phyloP scores from a whole-genome alignment of 2,329 filamentous ascomycete species.

The Diplodia sapinea region DNA sequence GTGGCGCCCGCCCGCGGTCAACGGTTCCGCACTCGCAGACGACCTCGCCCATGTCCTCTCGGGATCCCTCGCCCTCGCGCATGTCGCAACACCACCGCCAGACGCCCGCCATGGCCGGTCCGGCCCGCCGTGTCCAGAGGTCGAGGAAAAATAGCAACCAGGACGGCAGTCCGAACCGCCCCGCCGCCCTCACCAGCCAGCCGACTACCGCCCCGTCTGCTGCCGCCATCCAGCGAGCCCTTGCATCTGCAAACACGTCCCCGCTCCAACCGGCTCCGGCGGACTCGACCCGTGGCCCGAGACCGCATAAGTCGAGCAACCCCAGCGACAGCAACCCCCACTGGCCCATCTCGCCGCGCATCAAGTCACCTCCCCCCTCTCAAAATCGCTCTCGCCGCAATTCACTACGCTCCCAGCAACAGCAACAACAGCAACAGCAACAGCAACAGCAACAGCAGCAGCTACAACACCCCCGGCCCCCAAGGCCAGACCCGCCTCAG shows the following conservation, averaged over 20 bases:
- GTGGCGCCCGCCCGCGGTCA: constrained; percentile 32
- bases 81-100: constrained; percentile 20
- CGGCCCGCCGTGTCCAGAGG: constrained; percentile 38
- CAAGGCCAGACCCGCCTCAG: constrained; percentile 20
- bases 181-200: constrained; percentile 43
- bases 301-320: constrained; percentile 65
- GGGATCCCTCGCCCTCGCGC: constrained; percentile 55
- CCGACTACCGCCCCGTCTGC: constrained; percentile 61
- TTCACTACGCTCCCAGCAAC: constrained; percentile 46
- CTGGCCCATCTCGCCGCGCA: constrained; percentile 78
- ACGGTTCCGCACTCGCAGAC: constrained; percentile 42
- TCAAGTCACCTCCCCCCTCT: constrained; percentile 76
- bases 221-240: constrained; percentile 67
- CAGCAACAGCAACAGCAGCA: constrained; percentile 1
- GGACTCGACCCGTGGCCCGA: constrained; percentile 68
- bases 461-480: constrained; percentile 34
- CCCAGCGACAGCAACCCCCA: constrained; percentile 60
- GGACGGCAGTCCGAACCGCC: constrained; percentile 51
- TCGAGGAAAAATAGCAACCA: constrained; percentile 53
- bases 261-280: constrained; percentile 65
- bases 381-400: constrained; percentile 51
- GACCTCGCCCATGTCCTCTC: constrained; percentile 54
- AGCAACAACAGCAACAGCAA: constrained; percentile 44
- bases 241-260: constrained; percentile 72
- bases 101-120: constrained; percentile 31